Base-by-base conservation (phyloP, 2,329 filamentous ascomycete species). In the Boeremia lycopersici region DNA sequence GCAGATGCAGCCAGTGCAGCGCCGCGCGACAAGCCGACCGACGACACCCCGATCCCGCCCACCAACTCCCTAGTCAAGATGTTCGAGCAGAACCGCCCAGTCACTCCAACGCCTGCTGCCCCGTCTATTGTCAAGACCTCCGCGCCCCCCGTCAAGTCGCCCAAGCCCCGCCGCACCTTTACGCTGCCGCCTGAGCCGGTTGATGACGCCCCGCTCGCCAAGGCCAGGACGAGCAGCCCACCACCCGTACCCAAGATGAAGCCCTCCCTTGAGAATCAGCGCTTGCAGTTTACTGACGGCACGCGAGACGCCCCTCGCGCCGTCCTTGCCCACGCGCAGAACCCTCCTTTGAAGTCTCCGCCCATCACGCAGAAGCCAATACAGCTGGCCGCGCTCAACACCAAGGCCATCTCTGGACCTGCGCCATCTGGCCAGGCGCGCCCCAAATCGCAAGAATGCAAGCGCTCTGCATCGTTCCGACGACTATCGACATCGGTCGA, bases 11-110 rank as follows among this genome's bases (percentile, higher is more conserved):
- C 53, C n/a, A 62, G 52, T 53, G 57, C 54, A 15, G 34, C 39
- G 11, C 29, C 25, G 19, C 40, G 43, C 34, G 53, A 65, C 30
- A 76, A 77, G 31, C 59, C 75, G 13, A 76, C 80, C 11, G 84
- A 89, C 67, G 82, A 83, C 9, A 81, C 79, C 1, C 78, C 85
- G 6, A 86, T 89, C 44, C 77, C 83, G 23, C 81, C 88, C 0
- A 87, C 88, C 0, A 84, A 79, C 3, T 83, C 86, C 4, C 77
- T 91, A 17, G 87, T 91, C 48, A 83, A 83, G 34, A 81, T 90
- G 76, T 91, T 91, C 61, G 89, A 92, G 73, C 78, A 81, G 59
- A 80, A 76, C 38, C 65, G 65, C 29, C 59, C 68, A 8, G 60
- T 42, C 1, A 68, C 64, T 1, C 61, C 69, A 39, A 48, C 53